Conservation (phyloP, 192 early-diverging fungal genomes). For the Kappamyces sp. region DNA sequence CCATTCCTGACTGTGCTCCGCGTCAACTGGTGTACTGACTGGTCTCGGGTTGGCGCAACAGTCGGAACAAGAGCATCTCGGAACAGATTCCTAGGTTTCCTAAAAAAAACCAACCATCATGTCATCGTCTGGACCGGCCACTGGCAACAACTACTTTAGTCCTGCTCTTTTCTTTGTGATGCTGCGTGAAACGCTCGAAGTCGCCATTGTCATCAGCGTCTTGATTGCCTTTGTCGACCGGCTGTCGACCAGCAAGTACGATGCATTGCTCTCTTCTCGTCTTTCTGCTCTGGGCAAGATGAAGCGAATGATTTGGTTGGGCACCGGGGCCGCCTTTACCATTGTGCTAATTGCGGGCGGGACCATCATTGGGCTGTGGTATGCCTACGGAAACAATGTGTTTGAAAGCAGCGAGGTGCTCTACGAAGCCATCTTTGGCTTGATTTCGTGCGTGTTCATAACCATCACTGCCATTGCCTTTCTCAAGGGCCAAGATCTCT, state of each 20-base stretch:
- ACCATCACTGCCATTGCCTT: slow-evolving; percentile 79
- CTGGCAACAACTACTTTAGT: slow-evolving; percentile 44
- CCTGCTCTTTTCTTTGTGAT: slow-evolving; percentile 70
- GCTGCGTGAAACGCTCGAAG: slow-evolving; percentile 80
- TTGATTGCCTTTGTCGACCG: slow-evolving; percentile 65
- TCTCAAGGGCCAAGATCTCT: slow-evolving; percentile 63
- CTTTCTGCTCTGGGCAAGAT: neutral
- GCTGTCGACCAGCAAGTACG: slow-evolving; percentile 45
- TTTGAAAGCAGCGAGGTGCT: slow-evolving; percentile 53
- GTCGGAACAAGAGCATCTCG: no score
- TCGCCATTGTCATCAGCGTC: slow-evolving; percentile 77
- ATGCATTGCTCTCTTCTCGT: neutral
- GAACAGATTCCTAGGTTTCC: no score
- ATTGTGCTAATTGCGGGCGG: slow-evolving; percentile 65
- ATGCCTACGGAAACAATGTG: slow-evolving; percentile 38
- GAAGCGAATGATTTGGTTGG: slow-evolving; percentile 61
- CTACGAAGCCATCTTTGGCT: slow-evolving; percentile 79
- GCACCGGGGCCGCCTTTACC: slow-evolving; percentile 55
- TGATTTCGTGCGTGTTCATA: slow-evolving; percentile 73
- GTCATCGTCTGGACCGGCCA: no score
- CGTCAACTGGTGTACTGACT: no score
- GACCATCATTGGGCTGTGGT: slow-evolving; percentile 72
- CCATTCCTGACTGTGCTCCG: no score
- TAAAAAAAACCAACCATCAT: no score
- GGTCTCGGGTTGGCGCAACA: no score